phyloP scores from a whole-genome alignment of 2,329 filamentous ascomycete species.

The Capronia americana region DNA sequence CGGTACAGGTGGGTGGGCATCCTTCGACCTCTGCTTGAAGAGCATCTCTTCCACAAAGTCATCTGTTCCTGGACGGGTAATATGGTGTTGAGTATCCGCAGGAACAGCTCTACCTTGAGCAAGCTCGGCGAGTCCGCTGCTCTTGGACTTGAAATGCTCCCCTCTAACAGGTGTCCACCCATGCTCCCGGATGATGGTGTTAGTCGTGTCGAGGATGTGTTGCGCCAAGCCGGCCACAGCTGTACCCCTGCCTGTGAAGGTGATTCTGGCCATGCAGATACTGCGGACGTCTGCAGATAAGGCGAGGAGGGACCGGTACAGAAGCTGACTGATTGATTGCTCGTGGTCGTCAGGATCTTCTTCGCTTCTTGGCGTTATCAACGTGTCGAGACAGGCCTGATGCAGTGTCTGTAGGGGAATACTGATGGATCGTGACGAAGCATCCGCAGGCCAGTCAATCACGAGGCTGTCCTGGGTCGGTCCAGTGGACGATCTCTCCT shows the following conservation, averaged over 20 bases:
- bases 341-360: slow-evolving; percentile 84
- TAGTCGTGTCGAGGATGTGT: slow-evolving; percentile 77
- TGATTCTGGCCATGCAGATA: slow-evolving; percentile 84
- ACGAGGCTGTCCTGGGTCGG: slow-evolving; percentile 13
- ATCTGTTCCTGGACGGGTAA: slow-evolving; percentile 55
- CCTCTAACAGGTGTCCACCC: slow-evolving; percentile 81
- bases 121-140: slow-evolving; percentile 42
- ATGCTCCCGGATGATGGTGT: slow-evolving; percentile 66
- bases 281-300: slow-evolving; percentile 83
- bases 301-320: slow-evolving; percentile 76
- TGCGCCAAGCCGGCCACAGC: slow-evolving; percentile 78
- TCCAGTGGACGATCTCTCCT: slow-evolving; percentile 6
- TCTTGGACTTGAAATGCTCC: slow-evolving; percentile 49
- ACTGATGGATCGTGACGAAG: slow-evolving; percentile 43
- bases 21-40: slow-evolving; percentile 54
- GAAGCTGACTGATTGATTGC: slow-evolving; percentile 73
- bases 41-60: slow-evolving; percentile 67
- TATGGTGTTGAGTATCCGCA: slow-evolving; percentile 38
- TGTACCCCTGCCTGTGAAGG: slow-evolving; percentile 83
- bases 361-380: slow-evolving; percentile 67
- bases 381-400: slow-evolving; percentile 74
- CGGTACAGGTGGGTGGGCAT: slow-evolving; percentile 47
- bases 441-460: slow-evolving; percentile 38
- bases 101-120: slow-evolving; percentile 33
- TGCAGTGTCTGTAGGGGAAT: slow-evolving; percentile 74